Percentiles rank a stretch among this genome's conserved stretches.
These are phyloP conservation scores for Penicillium cinerascens DNA, from an alignment of 495 filamentous ascomycete species.

Conservation along the genomic window DNA sequence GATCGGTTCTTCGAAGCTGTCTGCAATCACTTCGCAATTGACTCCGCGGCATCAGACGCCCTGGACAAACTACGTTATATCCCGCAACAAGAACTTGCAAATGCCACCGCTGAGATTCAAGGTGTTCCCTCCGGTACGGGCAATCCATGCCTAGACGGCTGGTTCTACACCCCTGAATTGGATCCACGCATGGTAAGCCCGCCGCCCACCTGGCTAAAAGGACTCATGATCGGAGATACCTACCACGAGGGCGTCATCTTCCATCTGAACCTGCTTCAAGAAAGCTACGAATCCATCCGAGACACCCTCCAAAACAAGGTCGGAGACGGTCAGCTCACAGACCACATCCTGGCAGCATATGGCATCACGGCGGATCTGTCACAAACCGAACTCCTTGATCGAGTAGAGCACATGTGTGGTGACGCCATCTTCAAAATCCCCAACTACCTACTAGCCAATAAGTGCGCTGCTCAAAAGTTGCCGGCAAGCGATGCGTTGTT, in stretches of 20 bases:
- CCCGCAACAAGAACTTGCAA: constrained; percentile 25
- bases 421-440: constrained; percentile 31
- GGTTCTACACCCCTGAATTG: constrained; percentile 21
- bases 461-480: not conserved
- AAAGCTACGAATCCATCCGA: constrained; percentile 17
- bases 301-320: constrained; percentile 12
- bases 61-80: constrained; percentile 21
- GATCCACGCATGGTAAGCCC: constrained; percentile 17
- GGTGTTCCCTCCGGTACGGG: constrained; percentile 23
- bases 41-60: constrained; percentile 5
- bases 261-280: constrained; percentile 25
- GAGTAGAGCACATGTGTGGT: constrained; percentile 31
- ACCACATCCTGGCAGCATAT: constrained; percentile 22
- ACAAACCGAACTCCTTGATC: constrained; percentile 8
- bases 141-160: constrained; percentile 30
- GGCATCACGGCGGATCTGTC: constrained; percentile 9
- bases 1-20: constrained; percentile 18
- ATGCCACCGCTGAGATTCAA: constrained; percentile 27
- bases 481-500: not conserved
- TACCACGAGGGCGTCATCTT: constrained; percentile 36
- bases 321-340: constrained; percentile 8
- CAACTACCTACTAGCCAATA: constrained; percentile 17
- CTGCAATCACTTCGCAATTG: constrained; percentile 23
- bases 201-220: constrained; percentile 25
- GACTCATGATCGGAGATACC: constrained; percentile 29